phyloP scores from a whole-genome alignment of 495 filamentous ascomycete species.

The Pyrenopolyporus hunteri region DNA sequence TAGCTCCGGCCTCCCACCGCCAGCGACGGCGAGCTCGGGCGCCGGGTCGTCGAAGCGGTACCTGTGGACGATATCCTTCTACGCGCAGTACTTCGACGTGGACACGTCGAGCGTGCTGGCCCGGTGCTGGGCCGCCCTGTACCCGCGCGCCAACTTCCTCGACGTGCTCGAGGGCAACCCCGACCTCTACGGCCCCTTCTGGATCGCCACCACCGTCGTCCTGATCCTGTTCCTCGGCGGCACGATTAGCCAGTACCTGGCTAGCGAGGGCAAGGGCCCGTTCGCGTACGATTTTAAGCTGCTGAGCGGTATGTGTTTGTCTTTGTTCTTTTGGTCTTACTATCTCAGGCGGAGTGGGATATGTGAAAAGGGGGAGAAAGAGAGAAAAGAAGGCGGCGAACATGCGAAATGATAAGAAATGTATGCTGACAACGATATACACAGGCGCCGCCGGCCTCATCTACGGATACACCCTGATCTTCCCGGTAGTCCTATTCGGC shows the following conservation, averaged over 20 bases:
- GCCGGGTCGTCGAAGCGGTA: constrained; percentile 72
- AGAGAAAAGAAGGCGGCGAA: background rate
- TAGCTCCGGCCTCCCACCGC: background rate
- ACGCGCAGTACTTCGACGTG: constrained; percentile 97
- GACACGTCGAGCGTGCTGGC: constrained; percentile 86
- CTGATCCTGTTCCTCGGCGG: constrained; percentile 94
- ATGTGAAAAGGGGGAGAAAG: background rate
- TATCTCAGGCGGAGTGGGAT: background rate
- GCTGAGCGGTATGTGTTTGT: constrained; percentile 64
- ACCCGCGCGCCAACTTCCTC: constrained; percentile 90
- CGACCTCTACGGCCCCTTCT: constrained; percentile 92
- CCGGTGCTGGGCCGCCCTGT: constrained; percentile 83
- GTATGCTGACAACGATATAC: background rate
- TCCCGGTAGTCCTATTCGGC: constrained; percentile 86
- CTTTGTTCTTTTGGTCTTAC: background rate
- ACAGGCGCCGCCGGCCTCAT: constrained; percentile 84
- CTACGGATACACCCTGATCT: constrained; percentile 88
- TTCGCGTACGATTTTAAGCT: constrained; percentile 87
- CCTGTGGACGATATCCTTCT: constrained; percentile 92
- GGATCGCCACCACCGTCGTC: constrained; percentile 98
- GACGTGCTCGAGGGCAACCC: constrained; percentile 97
- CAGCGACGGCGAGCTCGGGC: constrained; percentile 10
- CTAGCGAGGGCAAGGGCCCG: constrained; percentile 47
- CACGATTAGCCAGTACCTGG: constrained; percentile 89
- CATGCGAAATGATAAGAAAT: background rate